Base-by-base conservation (phyloP, 2,329 filamentous ascomycete genomes). In the Aspergillus brunneoviolaceus region DNA sequence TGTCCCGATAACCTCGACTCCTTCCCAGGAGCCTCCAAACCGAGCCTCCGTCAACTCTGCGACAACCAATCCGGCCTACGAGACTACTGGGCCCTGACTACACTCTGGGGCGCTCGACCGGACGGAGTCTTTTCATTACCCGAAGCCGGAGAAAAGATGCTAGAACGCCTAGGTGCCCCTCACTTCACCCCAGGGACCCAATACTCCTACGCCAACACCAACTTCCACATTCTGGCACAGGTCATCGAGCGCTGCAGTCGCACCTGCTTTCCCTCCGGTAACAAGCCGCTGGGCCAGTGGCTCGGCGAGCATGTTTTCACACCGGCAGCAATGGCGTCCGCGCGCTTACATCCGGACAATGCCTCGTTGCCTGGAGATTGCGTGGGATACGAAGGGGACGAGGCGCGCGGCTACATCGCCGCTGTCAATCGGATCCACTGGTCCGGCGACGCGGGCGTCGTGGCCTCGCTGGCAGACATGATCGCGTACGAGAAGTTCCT, bases 31-130 rank as follows among this genome's bases (percentile, higher is more conserved):
- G 58, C 68, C 19, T 70, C 58, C 1, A 72, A 71, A 10, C 62
- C 80, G 55, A 77, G 68, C 4, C 59, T 81, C 16, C 64, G 72
- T 5, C 68, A 77, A 57, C 66, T 81, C 7, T 74, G 67, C 57
- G 70, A 78, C 60, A 81, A 76, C 67, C 76, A 78, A 60, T 80
- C 78, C 1, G 79, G 79, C 0, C 68, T 81, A 14, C 76, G 79
- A 5, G 79, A 81, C 63, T 80, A 81, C 61, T 80, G 79, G 78
- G 78, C 76, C 3, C 68, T 79, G 64, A 77, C 76, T 3, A 72
- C 75, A 10, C 72, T 81, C 7, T 79, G 76, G 76, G 79, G 79
- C 7, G 72, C 76, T 5, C 69, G 69, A 47, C 77, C 78, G 1
- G 77, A 80, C 9, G 73, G 69, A 16, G 65, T 65, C 16, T 81